These are phyloP conservation scores for Aspergillus sp. DNA, from an alignment of 2,329 filamentous ascomycete species.

Conservation along the genomic window DNA sequence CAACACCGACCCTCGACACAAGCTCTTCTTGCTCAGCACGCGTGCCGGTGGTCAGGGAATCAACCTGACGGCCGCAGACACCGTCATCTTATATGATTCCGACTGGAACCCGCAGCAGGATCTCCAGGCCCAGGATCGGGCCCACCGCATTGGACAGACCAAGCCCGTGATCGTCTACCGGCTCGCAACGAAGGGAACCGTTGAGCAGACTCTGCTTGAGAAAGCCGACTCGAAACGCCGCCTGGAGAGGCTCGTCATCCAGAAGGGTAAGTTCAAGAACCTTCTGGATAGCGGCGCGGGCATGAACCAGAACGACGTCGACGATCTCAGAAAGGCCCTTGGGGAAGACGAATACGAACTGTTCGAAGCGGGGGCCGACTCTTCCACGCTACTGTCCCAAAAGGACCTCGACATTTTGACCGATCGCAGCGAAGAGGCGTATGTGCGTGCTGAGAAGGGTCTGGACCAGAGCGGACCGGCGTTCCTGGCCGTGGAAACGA, in stretches of 20 bases:
- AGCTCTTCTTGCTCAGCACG: slow-evolving; percentile 84
- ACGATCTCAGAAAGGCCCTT: slow-evolving; percentile 63
- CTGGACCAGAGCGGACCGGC: slow-evolving; percentile 56
- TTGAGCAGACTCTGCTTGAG: slow-evolving; percentile 82
- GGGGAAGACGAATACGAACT: slow-evolving; percentile 72
- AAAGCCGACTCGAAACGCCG: slow-evolving; percentile 89
- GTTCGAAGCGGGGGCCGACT: slow-evolving; percentile 55
- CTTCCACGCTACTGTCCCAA: slow-evolving; percentile 69
- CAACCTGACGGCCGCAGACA: slow-evolving; percentile 88
- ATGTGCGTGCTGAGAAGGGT: slow-evolving; percentile 73
- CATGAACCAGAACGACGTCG: slow-evolving; percentile 52
- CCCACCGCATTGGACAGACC: slow-evolving; percentile 91
- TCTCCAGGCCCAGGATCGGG: slow-evolving; percentile 91
- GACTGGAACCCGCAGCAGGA: slow-evolving; percentile 98
- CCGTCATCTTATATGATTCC: slow-evolving; percentile 85
- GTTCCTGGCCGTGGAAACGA: slow-evolving; percentile 82
- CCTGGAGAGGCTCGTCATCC: slow-evolving; percentile 91
- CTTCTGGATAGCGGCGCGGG: slow-evolving; percentile 58
- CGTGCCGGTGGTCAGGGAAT: slow-evolving; percentile 93
- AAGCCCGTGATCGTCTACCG: slow-evolving; percentile 90
- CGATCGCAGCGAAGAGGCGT: slow-evolving; percentile 69
- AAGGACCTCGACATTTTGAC: slow-evolving; percentile 75
- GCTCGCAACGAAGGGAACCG: slow-evolving; percentile 86
- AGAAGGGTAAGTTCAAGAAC: slow-evolving; percentile 80
- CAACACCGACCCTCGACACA: slow-evolving; percentile 64